phyloP scores from a whole-genome alignment of 352 stramenopile genomes.

The Phytopythium ostracodes region DNA sequence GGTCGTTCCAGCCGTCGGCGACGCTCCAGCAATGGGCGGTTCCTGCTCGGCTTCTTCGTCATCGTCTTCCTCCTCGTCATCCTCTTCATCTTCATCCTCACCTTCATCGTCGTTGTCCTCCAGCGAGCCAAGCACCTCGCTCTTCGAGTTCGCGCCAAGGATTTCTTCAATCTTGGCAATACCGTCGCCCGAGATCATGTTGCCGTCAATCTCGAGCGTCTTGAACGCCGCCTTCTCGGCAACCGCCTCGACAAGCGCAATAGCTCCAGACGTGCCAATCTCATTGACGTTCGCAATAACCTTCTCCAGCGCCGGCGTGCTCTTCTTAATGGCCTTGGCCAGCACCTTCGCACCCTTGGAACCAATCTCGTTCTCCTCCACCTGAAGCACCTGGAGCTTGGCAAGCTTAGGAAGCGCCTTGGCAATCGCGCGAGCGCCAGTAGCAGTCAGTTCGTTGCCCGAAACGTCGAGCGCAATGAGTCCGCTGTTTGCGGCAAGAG shows the following conservation, averaged over 20 bases:
- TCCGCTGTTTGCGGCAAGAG: slow-evolving; percentile 32
- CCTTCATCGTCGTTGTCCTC: slow-evolving; percentile 86
- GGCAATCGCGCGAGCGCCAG: slow-evolving; percentile 52
- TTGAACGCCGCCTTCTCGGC: slow-evolving; percentile 47
- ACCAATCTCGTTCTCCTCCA: slow-evolving; percentile 94
- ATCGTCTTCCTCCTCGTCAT: slow-evolving; percentile 41
- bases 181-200: slow-evolving; percentile 70
- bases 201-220: slow-evolving; percentile 74
- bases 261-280: slow-evolving; percentile 84
- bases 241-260: slow-evolving; percentile 68
- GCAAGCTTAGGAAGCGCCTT: slow-evolving; percentile 33
- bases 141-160: slow-evolving; percentile 49
- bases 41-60: slow-evolving; percentile 37
- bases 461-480: slow-evolving; percentile 89
- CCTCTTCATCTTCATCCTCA: slow-evolving; percentile 54
- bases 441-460: slow-evolving; percentile 88
- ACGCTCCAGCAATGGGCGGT: slow-evolving; percentile 8
- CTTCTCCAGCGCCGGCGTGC: slow-evolving; percentile 56
- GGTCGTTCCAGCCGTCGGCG: slow-evolving; percentile 10
- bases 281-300: slow-evolving; percentile 87
- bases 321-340: slow-evolving; percentile 58
- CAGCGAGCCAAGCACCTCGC: slow-evolving; percentile 55
- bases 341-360: slow-evolving; percentile 78
- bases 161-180: slow-evolving; percentile 48
- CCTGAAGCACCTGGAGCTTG: slow-evolving; percentile 76